These are phyloP conservation scores for Rhodamnia argentea DNA, from an alignment of 345 rosid species.

Conservation along the genomic window DNA sequence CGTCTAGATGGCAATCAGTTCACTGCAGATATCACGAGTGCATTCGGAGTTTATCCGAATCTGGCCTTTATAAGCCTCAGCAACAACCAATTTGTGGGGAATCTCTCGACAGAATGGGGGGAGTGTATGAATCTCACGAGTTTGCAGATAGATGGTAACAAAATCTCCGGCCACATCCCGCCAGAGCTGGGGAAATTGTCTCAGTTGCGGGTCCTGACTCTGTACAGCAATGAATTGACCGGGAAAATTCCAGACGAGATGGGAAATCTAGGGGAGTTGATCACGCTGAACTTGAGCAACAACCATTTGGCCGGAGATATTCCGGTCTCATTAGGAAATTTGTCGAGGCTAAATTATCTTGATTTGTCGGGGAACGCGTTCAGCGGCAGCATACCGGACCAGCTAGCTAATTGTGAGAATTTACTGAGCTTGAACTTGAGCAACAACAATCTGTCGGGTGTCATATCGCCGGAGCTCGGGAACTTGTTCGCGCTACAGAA, in stretches of 20 bases:
- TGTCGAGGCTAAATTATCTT: slow-evolving; percentile 19
- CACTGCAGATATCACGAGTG: slow-evolving; percentile 42
- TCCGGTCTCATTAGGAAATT: slow-evolving; percentile 22
- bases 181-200: slow-evolving; percentile 38
- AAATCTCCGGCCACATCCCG: slow-evolving; percentile 45
- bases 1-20: slow-evolving; percentile 50
- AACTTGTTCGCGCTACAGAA: slow-evolving; percentile 25
- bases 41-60: slow-evolving; percentile 45
- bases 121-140: slow-evolving; percentile 41
- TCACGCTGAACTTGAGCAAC: slow-evolving; percentile 35
- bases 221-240: slow-evolving; percentile 33
- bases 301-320: slow-evolving; percentile 38
- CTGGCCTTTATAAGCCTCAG: slow-evolving; percentile 32
- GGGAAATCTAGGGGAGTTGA: slow-evolving; percentile 29
- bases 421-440: slow-evolving; percentile 41
- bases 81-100: slow-evolving; percentile 37
- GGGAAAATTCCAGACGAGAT: slow-evolving; percentile 40
- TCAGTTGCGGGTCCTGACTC: slow-evolving; percentile 21
- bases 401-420: slow-evolving; percentile 26
- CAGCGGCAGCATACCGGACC: slow-evolving; percentile 22
- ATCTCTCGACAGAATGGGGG: slow-evolving; percentile 51
- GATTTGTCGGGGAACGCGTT: slow-evolving; percentile 39
- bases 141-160: slow-evolving; percentile 40
- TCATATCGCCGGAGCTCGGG: slow-evolving; percentile 33
- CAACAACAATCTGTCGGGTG: slow-evolving; percentile 42